Percentiles rank a stretch among this genome's conserved stretches.
These are phyloP conservation scores for Urostyla sp. DNA, from an alignment of 73 alveolate genomes.

Conservation along the genomic window DNA sequence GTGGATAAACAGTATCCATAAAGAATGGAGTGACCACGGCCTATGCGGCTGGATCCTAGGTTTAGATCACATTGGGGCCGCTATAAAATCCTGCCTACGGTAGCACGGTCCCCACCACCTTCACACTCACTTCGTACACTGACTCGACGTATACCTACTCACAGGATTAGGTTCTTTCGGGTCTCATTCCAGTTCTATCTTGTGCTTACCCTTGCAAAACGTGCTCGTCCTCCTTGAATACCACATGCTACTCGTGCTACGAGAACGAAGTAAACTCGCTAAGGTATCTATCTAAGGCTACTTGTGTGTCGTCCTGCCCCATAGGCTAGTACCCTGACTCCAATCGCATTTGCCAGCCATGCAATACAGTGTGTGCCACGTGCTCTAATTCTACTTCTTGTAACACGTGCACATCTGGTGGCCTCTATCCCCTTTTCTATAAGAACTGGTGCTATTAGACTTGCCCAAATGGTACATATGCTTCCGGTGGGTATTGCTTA, in stretches of 20 bases:
- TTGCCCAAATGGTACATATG: slow-evolving; percentile 27
- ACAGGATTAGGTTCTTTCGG: slow-evolving; percentile 46
- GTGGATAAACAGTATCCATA: not conserved
- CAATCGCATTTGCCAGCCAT: not conserved
- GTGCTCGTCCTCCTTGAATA: slow-evolving; percentile 1
- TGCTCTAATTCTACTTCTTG: slow-evolving; percentile 27
- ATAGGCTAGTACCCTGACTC: slow-evolving; percentile 21
- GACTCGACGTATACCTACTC: slow-evolving; percentile 24
- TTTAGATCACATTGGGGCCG: slow-evolving; percentile 1
- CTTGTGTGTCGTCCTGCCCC: slow-evolving; percentile 36
- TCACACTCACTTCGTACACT: slow-evolving; percentile 21
- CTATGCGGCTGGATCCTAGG: not conserved
- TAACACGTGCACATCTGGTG: not conserved
- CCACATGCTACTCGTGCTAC: slow-evolving; percentile 55
- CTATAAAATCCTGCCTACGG: slow-evolving; percentile 21
- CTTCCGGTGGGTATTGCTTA: too few species aligned
- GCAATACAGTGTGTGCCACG: slow-evolving; percentile 22
- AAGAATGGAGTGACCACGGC: not conserved
- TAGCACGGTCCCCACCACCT: not conserved
- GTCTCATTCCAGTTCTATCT: slow-evolving; percentile 58
- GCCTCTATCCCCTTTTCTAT: not conserved
- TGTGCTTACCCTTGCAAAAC: slow-evolving; percentile 72
- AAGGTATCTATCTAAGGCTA: not conserved
- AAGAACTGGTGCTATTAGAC: slow-evolving; percentile 43
- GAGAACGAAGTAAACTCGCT: not conserved